phyloP scores from a whole-genome alignment of 345 rosid species.

The Trapa incisa region DNA sequence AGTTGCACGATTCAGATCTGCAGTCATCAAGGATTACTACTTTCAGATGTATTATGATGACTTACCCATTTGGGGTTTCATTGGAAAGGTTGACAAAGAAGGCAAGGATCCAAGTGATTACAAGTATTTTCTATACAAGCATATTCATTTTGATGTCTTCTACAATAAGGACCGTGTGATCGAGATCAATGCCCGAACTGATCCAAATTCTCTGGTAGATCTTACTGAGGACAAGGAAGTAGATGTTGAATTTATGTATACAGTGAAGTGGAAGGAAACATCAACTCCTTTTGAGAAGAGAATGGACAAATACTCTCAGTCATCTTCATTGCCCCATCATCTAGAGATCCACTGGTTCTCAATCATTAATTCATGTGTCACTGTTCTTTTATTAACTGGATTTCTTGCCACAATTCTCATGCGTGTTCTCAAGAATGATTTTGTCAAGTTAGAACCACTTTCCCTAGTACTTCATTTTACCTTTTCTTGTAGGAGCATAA shows the following conservation, averaged over 20 bases:
- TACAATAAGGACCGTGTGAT: conserved; percentile 38
- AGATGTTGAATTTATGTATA: conserved; percentile 28
- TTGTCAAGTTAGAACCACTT: conserved; percentile 22
- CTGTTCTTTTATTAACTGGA: conserved; percentile 42
- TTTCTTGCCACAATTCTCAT: conserved; percentile 41
- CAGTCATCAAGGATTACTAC: conserved; percentile 20
- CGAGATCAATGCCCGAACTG: conserved; percentile 24
- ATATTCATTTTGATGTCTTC: conserved; percentile 25
- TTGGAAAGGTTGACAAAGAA: conserved; percentile 38
- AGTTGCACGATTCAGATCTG: conserved; percentile 14
- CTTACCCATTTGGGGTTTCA: conserved; percentile 39
- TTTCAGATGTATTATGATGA: conserved; percentile 47
- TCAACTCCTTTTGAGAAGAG: conserved; percentile 29
- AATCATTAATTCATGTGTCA: conserved; percentile 37
- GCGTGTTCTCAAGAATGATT: conserved; percentile 44
- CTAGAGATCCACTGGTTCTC: conserved; percentile 45
- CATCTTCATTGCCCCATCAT: conserved; percentile 39
- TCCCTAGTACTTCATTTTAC: neutral
- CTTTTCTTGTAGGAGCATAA: neutral
- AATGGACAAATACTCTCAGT: conserved; percentile 33
- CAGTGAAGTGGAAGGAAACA: conserved; percentile 42
- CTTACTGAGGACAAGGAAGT: conserved; percentile 36
- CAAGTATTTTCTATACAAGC: conserved; percentile 30
- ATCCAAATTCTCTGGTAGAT: conserved; percentile 25
- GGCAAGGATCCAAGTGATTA: conserved; percentile 27